Conservation (phyloP, 768 basidiomycete species). For the Sporobolomyces roseus region DNA sequence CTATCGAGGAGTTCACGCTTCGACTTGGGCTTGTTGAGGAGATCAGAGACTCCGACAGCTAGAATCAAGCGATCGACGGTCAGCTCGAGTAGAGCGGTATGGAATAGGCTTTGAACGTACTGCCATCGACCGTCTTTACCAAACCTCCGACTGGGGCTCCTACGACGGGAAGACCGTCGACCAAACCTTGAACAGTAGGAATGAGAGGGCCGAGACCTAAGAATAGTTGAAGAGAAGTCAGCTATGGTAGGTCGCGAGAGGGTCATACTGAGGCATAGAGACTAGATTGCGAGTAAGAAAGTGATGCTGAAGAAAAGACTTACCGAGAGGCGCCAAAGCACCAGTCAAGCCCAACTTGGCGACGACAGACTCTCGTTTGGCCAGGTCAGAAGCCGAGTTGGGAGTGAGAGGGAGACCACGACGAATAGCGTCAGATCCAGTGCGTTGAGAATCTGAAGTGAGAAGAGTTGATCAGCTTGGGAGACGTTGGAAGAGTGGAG, state of each 20-base stretch:
- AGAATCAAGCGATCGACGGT: too few species aligned
- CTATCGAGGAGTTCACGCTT: constrained; percentile 4
- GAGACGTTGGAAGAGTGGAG: not conserved
- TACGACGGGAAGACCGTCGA: constrained; percentile 30
- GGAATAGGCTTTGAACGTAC: too few species aligned
- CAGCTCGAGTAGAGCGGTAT: too few species aligned
- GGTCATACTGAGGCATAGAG: too few species aligned
- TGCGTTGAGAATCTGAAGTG: not conserved
- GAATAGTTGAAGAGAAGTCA: not conserved
- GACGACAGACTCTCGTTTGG: constrained; percentile 24
- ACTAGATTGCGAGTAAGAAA: too few species aligned
- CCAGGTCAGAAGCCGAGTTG: constrained; percentile 2
- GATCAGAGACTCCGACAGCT: constrained; percentile 21
- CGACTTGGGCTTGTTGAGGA: constrained; percentile 20
- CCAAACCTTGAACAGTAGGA: constrained; percentile 14
- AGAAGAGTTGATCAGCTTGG: too few species aligned
- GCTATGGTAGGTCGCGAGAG: too few species aligned
- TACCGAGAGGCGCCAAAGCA: constrained; percentile 17
- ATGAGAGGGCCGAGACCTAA: constrained; percentile 24
- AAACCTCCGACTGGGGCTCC: constrained; percentile 27
- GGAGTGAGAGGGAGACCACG: constrained; percentile 23
- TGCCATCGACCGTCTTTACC: constrained; percentile 22
- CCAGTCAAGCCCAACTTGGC: constrained; percentile 22
- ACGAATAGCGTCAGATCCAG: constrained; percentile 20
- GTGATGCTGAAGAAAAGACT: not conserved